phyloP scores from a whole-genome alignment of 2,329 filamentous ascomycete species.

The Cordyceps cicadae region DNA sequence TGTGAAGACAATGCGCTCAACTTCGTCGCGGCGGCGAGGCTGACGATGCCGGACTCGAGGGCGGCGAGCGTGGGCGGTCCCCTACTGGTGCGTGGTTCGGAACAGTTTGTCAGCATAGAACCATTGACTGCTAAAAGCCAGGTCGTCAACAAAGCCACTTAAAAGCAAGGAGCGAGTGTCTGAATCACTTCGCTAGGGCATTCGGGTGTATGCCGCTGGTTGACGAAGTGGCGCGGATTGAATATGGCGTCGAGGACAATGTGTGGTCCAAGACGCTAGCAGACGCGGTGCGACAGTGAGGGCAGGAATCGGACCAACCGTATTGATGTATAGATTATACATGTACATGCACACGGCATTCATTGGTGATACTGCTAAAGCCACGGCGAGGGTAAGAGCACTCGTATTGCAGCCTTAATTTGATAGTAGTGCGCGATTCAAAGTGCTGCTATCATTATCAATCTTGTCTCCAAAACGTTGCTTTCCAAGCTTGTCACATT shows the following conservation, averaged over 20 bases:
- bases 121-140: constrained; percentile 27
- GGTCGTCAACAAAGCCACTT: constrained; percentile 25
- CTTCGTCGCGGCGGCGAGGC: constrained; percentile 25
- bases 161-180: constrained; percentile 25
- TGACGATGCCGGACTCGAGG: background rate
- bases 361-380: background rate
- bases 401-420: background rate
- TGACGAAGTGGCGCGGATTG: constrained; percentile 4
- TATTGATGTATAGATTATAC: background rate
- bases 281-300: background rate
- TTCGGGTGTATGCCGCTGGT: constrained; percentile 28
- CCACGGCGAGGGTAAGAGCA: background rate
- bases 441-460: background rate
- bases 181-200: constrained; percentile 26
- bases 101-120: constrained; percentile 25
- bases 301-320: too few relatives aligned
- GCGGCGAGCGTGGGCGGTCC: constrained; percentile 24
- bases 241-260: background rate
- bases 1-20: constrained; percentile 35
- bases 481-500: background rate
- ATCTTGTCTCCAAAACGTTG: background rate
- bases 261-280: background rate
- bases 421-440: background rate
- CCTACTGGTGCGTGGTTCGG: constrained; percentile 25
- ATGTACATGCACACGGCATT: background rate